A percentile compares a stretch with the other conserved stretches of the same genome.
Evolutionary conservation across 768 basidiomycete genomes (phyloP).

Genomic region (Pulveroboletus ravenelii): DNA sequence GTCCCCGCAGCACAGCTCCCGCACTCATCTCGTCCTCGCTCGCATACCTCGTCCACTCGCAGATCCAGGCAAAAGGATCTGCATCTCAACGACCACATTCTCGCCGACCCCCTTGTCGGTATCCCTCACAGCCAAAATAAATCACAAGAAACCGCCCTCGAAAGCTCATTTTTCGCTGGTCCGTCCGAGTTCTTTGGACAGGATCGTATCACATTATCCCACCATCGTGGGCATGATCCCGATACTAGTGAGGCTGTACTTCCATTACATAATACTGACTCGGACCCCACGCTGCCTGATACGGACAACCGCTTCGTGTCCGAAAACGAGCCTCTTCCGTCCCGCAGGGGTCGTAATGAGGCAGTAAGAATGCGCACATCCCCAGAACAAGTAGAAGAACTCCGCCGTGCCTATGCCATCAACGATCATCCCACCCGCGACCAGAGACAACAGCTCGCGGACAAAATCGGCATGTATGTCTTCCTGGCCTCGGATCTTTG

Average conservation of each 20-base stretch:
- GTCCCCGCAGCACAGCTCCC: constrained; percentile 18
- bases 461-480: constrained; percentile 72
- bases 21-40: constrained; percentile 22
- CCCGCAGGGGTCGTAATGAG: constrained; percentile 29
- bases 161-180: constrained; percentile 31
- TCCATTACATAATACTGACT: constrained; percentile 37
- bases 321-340: constrained; percentile 42
- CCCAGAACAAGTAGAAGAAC: constrained; percentile 61
- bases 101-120: constrained; percentile 18
- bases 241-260: constrained; percentile 21
- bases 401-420: constrained; percentile 57
- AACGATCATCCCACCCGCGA: constrained; percentile 68
- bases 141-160: constrained; percentile 19
- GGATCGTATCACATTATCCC: constrained; percentile 31
- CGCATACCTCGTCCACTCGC: constrained; percentile 23
- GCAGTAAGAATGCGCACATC: constrained; percentile 55
- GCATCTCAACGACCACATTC: constrained; percentile 26
- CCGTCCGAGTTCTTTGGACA: constrained; percentile 28
- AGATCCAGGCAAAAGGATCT: constrained; percentile 31
- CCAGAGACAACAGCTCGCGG: constrained; percentile 59
- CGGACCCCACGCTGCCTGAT: constrained; percentile 48
- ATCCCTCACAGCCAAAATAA: constrained; percentile 4
- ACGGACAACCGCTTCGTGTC: constrained; percentile 47
- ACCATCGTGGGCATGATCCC: constrained; percentile 30
- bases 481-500: constrained; percentile 8